These are phyloP conservation scores for Cryptosporidium bovis DNA, from an alignment of 169 alveolate genomes.

Conservation along the genomic window DNA sequence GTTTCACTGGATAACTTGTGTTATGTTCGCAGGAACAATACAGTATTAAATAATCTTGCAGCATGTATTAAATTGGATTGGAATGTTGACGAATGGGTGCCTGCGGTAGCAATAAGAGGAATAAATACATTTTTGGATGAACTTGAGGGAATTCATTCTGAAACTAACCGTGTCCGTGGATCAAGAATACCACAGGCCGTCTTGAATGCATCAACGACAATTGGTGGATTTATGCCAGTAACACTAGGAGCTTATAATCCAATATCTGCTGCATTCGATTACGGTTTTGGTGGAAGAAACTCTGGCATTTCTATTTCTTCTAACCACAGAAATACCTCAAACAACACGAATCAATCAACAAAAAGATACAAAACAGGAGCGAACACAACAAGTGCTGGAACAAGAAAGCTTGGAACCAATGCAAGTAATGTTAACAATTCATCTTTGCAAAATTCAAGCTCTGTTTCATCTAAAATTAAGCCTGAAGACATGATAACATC, in stretches of 20 bases:
- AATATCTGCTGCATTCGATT: constrained; percentile 71
- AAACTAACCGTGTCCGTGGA: constrained; percentile 48
- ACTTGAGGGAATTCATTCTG: constrained; percentile 65
- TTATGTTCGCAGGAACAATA: constrained; percentile 45
- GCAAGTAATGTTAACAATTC: constrained; percentile 2
- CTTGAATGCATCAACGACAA: constrained; percentile 54
- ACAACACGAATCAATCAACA: constrained; percentile 15
- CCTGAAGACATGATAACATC: constrained; percentile 71
- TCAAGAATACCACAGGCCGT: constrained; percentile 74
- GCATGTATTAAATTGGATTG: constrained; percentile 69
- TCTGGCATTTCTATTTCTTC: constrained; percentile 20
- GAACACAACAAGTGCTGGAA: background rate
- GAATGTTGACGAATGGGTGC: constrained; percentile 75
- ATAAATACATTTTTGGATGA: constrained; percentile 69
- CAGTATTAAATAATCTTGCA: constrained; percentile 56
- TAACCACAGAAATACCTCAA: constrained; percentile 38
- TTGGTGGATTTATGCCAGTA: constrained; percentile 74
- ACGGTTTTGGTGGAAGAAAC: constrained; percentile 48
- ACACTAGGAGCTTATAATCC: constrained; percentile 74
- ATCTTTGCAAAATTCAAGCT: constrained; percentile 11
- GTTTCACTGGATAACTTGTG: constrained; percentile 65
- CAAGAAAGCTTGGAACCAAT: constrained; percentile 33
- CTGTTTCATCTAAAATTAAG: constrained; percentile 63
- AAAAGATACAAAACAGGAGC: constrained; percentile 56
- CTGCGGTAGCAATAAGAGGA: constrained; percentile 73